These are phyloP conservation scores for Phyllachora maydis DNA, from an alignment of 2,329 filamentous ascomycete genomes.

Conservation along the genomic window DNA sequence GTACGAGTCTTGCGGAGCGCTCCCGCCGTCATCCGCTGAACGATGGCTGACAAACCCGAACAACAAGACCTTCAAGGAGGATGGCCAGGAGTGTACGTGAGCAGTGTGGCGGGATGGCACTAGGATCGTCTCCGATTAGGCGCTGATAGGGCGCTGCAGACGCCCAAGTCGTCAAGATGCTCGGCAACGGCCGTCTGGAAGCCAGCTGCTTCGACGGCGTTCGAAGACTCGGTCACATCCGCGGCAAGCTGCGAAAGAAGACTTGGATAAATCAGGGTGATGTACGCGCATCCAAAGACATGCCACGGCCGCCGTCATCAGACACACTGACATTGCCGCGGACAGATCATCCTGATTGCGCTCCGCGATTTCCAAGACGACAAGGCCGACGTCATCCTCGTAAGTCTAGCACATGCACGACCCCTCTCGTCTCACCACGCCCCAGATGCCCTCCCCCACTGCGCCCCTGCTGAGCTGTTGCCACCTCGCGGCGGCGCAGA, in stretches of 20 bases:
- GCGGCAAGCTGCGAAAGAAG: conserved; percentile 97
- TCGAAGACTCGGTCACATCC: conserved; percentile 47
- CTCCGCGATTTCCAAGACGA: conserved; percentile 75
- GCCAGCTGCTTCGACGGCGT: conserved; percentile 86
- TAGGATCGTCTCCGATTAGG: no score
- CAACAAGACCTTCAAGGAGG: conserved; percentile 99
- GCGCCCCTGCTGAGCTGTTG: no score
- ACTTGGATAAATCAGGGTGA: conserved; percentile 99
- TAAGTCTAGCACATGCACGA: no score
- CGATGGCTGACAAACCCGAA: no score
- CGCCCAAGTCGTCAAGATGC: conserved; percentile 71
- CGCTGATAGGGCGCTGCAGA: conserved; percentile 7
- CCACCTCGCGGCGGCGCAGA: no score
- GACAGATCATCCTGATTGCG: conserved; percentile 74
- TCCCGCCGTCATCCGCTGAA: no score
- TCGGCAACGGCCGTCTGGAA: conserved; percentile 63
- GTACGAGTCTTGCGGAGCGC: no score
- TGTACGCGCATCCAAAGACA: no score
- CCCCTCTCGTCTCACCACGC: no score
- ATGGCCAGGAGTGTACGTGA: conserved; percentile 59
- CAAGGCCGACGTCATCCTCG: conserved; percentile 79
- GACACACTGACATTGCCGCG: conserved; percentile 65
- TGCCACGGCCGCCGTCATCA: no score
- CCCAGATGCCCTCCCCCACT: no score
- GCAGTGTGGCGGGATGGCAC: no score